Percentiles rank a stretch among this genome's conserved stretches.
phyloP scores from a whole-genome alignment of 768 basidiomycete genomes.

The Suillus subaureus region DNA sequence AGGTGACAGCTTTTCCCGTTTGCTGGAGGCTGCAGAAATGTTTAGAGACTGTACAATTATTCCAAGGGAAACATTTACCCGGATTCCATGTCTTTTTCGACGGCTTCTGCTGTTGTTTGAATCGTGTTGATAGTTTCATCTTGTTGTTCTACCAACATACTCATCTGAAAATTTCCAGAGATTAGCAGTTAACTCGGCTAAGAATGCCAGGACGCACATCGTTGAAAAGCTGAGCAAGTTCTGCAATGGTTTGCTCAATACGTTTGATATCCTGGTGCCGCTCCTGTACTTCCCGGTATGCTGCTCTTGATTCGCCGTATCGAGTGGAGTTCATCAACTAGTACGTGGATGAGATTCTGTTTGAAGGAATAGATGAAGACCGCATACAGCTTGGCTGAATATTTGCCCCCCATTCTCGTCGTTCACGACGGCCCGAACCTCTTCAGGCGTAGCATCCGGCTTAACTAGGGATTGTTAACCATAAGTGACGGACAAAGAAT shows the following conservation, averaged over 20 bases:
- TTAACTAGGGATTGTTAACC: slow-evolving; percentile 57
- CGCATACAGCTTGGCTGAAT: slow-evolving; percentile 81
- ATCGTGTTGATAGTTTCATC: slow-evolving; percentile 85
- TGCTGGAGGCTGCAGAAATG: slow-evolving; percentile 62
- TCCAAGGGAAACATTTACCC: slow-evolving; percentile 55
- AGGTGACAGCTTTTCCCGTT: slow-evolving; percentile 83
- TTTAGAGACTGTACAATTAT: slow-evolving; percentile 11
- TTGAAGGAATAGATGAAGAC: not conserved
- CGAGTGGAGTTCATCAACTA: slow-evolving; percentile 89
- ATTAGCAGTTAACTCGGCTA: not conserved
- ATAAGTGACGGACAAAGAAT: slow-evolving; percentile 5
- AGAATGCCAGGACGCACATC: slow-evolving; percentile 57
- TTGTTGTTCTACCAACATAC: slow-evolving; percentile 92
- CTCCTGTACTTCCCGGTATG: slow-evolving; percentile 96
- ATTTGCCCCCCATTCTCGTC: slow-evolving; percentile 83
- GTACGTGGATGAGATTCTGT: slow-evolving; percentile 5
- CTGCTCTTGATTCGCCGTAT: slow-evolving; percentile 86
- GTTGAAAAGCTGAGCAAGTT: slow-evolving; percentile 94
- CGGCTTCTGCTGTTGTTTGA: slow-evolving; percentile 71
- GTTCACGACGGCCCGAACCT: slow-evolving; percentile 84
- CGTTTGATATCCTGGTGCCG: slow-evolving; percentile 95
- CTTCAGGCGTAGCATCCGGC: slow-evolving; percentile 89
- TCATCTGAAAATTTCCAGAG: slow-evolving; percentile 62
- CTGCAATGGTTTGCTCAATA: slow-evolving; percentile 90
- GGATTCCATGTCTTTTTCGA: slow-evolving; percentile 82